A percentile compares a stretch with the other conserved stretches of the same genome.
These are phyloP conservation scores for Tetracladium setigerum DNA, from an alignment of 495 filamentous ascomycete species.

Conservation along the genomic window DNA sequence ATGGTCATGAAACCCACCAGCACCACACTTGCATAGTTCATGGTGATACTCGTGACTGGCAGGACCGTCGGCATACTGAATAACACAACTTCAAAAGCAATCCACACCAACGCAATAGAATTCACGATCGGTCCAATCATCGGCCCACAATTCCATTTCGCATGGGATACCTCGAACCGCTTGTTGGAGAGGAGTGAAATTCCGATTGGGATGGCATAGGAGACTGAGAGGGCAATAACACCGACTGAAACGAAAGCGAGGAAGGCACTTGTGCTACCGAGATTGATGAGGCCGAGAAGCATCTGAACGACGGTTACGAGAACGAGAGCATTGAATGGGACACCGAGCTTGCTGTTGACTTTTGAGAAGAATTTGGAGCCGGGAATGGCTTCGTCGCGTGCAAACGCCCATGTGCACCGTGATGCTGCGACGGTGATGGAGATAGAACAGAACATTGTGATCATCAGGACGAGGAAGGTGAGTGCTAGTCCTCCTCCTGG, in stretches of 20 bases:
- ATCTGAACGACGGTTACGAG: constrained; percentile 30
- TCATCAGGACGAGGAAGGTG: constrained; percentile 31
- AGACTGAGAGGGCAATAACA: constrained; percentile 39
- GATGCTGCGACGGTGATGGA: constrained; percentile 45
- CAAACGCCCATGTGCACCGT: constrained; percentile 40
- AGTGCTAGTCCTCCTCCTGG: constrained; percentile 33
- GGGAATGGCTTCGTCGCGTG: constrained; percentile 33
- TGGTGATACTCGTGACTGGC: constrained; percentile 30
- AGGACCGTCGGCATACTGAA: constrained; percentile 30
- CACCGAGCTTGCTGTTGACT: constrained; percentile 28
- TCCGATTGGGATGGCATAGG: constrained; percentile 42
- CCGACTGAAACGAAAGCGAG: constrained; percentile 42
- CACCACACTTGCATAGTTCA: constrained; percentile 37
- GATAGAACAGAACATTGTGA: constrained; percentile 31
- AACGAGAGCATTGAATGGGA: constrained; percentile 40
- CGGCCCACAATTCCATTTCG: constrained; percentile 17
- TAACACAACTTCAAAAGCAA: constrained; percentile 19
- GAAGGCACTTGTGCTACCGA: constrained; percentile 39
- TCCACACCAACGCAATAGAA: constrained; percentile 16
- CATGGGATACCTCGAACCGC: constrained; percentile 13
- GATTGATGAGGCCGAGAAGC: constrained; percentile 43
- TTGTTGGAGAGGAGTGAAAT: constrained; percentile 32
- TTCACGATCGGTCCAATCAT: constrained; percentile 21
- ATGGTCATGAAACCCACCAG: constrained; percentile 31
- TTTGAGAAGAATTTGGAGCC: constrained; percentile 29